Evolutionary conservation across 495 filamentous ascomycete genomes (phyloP).

Genomic region (Usnea hakonensis): DNA sequence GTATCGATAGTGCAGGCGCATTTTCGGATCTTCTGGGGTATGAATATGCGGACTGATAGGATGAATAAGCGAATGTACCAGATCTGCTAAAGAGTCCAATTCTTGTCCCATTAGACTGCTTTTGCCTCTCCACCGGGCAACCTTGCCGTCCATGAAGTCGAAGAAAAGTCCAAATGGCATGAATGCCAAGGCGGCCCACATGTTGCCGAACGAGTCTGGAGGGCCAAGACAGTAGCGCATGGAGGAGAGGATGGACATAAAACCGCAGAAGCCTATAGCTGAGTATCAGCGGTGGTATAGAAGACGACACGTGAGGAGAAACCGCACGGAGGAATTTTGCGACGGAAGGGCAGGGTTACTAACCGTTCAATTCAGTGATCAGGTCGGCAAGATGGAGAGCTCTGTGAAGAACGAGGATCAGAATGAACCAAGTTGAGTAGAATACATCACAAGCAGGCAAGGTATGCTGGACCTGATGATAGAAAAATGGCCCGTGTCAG

Average conservation of each 20-base stretch:
- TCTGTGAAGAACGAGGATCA: constrained; percentile 33
- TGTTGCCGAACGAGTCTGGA: constrained; percentile 51
- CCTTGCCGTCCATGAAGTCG: constrained; percentile 96
- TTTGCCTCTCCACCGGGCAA: constrained; percentile 93
- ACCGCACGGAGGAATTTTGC: too few species aligned
- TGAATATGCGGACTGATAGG: neutral
- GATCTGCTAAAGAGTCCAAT: constrained; percentile 90
- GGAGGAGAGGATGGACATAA: constrained; percentile 93
- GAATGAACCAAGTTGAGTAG: constrained; percentile 19
- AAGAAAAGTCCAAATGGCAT: constrained; percentile 95
- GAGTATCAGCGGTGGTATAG: neutral
- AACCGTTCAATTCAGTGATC: constrained; percentile 94
- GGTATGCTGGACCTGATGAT: constrained; percentile 51
- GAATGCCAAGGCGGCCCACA: constrained; percentile 78
- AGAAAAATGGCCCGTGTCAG: constrained; percentile 71
- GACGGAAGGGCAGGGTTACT: neutral
- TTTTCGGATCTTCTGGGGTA: neutral
- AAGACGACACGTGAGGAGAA: neutral
- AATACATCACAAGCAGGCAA: neutral
- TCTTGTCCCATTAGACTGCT: constrained; percentile 96
- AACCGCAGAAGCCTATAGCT: constrained; percentile 45
- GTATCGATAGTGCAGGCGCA: neutral
- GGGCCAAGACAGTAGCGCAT: constrained; percentile 86
- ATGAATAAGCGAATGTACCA: constrained; percentile 49
- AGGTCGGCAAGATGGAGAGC: constrained; percentile 90